These are phyloP conservation scores for Leptographium lundbergii DNA, from an alignment of 2,329 filamentous ascomycete species.

Conservation along the genomic window DNA sequence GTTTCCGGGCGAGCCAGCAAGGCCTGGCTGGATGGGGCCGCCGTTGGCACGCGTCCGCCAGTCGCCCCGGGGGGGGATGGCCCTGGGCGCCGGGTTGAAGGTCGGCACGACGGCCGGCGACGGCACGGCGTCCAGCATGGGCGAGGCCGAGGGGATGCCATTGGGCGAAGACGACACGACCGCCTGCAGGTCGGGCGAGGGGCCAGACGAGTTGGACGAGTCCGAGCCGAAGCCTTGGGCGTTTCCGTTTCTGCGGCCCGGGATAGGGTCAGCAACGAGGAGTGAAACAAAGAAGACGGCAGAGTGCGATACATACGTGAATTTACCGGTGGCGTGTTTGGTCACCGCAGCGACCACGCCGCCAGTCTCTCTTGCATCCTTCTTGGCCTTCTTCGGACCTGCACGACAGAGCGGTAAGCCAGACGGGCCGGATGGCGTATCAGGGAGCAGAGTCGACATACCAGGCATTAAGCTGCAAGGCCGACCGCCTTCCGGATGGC, in stretches of 20 bases:
- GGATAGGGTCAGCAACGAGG: slow-evolving; percentile 10
- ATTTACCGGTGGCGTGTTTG: slow-evolving; percentile 37
- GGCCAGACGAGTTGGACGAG: slow-evolving; percentile 27
- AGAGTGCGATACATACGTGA: slow-evolving; percentile 28
- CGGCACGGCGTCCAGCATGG: slow-evolving; percentile 35
- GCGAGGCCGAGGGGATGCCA: slow-evolving; percentile 31
- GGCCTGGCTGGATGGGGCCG: slow-evolving; percentile 17
- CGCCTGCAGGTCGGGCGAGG: slow-evolving; percentile 34
- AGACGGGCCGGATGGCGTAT: neutral
- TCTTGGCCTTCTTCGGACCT: slow-evolving; percentile 35
- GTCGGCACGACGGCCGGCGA: slow-evolving; percentile 25
- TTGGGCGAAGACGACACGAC: slow-evolving; percentile 23
- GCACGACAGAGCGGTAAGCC: neutral
- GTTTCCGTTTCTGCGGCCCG: slow-evolving; percentile 18
- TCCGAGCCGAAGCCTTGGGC: slow-evolving; percentile 25
- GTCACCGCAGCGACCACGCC: slow-evolving; percentile 41
- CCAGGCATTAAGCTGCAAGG: slow-evolving; percentile 13
- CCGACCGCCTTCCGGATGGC: slow-evolving; percentile 10
- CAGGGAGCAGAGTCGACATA: neutral
- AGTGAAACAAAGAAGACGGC: slow-evolving; percentile 14
- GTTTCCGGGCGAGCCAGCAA: slow-evolving; percentile 40
- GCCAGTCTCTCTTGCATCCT: slow-evolving; percentile 41
- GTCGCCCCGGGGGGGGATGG: slow-evolving; percentile 32
- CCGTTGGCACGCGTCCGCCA: slow-evolving; percentile 19
- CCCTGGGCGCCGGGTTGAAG: slow-evolving; percentile 29